Conservation (phyloP, 2,329 filamentous ascomycete species). For the Aspergillus sp. region DNA sequence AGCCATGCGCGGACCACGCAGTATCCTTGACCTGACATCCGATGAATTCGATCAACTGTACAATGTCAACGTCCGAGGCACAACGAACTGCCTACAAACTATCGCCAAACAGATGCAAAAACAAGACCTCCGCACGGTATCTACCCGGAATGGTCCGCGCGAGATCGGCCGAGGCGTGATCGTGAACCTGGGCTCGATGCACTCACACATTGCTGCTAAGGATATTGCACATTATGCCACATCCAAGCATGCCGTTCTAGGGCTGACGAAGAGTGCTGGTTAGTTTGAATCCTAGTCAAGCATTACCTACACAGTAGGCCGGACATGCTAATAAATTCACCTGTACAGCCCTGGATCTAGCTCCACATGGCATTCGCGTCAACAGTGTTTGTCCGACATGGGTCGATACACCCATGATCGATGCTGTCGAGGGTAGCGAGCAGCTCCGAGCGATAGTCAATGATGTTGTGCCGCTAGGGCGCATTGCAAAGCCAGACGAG, state of each 20-base stretch:
- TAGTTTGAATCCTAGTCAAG: constrained; percentile 1
- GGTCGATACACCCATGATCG: constrained; percentile 3
- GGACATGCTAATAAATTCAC: not conserved
- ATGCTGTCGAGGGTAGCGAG: not conserved
- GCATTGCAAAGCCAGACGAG: constrained; percentile 3
- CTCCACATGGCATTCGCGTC: not conserved
- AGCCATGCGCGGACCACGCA: not conserved
- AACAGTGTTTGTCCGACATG: constrained; percentile 1
- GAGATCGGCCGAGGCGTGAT: constrained; percentile 25
- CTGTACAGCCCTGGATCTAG: not conserved
- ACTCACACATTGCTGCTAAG: constrained; percentile 27
- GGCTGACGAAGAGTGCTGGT: constrained; percentile 36
- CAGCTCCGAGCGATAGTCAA: not conserved
- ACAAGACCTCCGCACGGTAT: constrained; percentile 26
- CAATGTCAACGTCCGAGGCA: constrained; percentile 34
- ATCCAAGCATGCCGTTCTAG: constrained; percentile 41
- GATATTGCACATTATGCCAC: constrained; percentile 33
- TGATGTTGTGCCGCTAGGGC: not conserved
- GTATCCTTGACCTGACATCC: constrained; percentile 1
- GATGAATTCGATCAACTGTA: constrained; percentile 31
- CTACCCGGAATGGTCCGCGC: constrained; percentile 20
- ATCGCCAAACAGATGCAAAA: constrained; percentile 9
- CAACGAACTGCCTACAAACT: constrained; percentile 35
- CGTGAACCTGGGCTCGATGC: constrained; percentile 34
- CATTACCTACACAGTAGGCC: not conserved